These are phyloP conservation scores for Oryza coarctata DNA, from an alignment of 176 grass and related monocot genomes.

Conservation along the genomic window DNA sequence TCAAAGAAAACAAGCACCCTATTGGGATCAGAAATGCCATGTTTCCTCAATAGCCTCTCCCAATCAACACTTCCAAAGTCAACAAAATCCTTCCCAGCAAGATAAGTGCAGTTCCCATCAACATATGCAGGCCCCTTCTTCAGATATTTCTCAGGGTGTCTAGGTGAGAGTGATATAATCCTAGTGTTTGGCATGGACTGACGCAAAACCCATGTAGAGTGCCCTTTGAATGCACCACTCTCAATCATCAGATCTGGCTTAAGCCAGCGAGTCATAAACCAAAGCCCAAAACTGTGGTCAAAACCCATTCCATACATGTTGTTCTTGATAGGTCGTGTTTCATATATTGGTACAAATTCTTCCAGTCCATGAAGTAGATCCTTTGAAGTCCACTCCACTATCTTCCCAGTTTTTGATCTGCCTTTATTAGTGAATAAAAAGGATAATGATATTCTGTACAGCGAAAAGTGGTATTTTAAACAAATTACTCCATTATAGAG, in stretches of 20 bases:
- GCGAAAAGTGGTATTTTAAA: neutral
- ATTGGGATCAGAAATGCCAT: slow-evolving; percentile 74
- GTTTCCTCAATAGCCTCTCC: slow-evolving; percentile 59
- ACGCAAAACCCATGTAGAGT: slow-evolving; percentile 84
- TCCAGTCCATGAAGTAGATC: slow-evolving; percentile 78
- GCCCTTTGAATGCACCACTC: slow-evolving; percentile 91
- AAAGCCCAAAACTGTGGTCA: slow-evolving; percentile 93
- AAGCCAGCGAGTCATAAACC: slow-evolving; percentile 90
- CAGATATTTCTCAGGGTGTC: slow-evolving; percentile 82
- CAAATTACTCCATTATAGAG: neutral
- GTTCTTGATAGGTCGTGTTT: slow-evolving; percentile 83
- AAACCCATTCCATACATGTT: slow-evolving; percentile 93
- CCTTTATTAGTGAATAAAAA: slow-evolving; percentile 68
- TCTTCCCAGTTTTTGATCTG: slow-evolving; percentile 79
- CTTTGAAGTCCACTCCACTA: slow-evolving; percentile 62
- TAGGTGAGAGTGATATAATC: slow-evolving; percentile 80
- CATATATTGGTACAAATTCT: slow-evolving; percentile 85
- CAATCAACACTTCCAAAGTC: slow-evolving; percentile 86
- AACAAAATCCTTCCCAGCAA: slow-evolving; percentile 77
- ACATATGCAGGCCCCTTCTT: slow-evolving; percentile 94
- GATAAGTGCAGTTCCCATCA: slow-evolving; percentile 88
- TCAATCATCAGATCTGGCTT: slow-evolving; percentile 93
- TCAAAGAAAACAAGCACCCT: slow-evolving; percentile 91
- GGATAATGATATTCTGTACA: neutral
- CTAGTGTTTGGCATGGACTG: slow-evolving; percentile 72